Percentiles rank a stretch among this genome's conserved stretches.
Evolutionary conservation across 2,329 filamentous ascomycete species (phyloP).

Genomic region (Echinosphaeria canescens): DNA sequence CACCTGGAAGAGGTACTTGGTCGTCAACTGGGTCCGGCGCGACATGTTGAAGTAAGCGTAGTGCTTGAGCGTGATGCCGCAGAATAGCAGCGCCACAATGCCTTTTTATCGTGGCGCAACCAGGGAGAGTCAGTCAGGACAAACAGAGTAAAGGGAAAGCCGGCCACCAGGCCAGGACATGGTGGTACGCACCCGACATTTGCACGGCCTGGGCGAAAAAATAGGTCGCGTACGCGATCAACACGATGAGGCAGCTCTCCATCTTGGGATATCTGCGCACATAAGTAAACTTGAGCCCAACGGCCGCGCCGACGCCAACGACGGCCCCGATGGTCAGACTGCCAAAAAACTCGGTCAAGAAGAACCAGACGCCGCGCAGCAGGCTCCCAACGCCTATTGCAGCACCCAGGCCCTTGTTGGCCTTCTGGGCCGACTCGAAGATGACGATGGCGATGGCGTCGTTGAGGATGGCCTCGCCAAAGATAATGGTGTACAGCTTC

Average conservation of each 20-base stretch:
- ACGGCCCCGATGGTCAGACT: constrained; percentile 76
- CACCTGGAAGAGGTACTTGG: constrained; percentile 93
- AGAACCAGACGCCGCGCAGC: constrained; percentile 82
- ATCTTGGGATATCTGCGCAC: constrained; percentile 87
- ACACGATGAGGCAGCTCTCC: constrained; percentile 81
- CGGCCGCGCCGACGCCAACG: constrained; percentile 69
- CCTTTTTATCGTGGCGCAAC: too few species aligned
- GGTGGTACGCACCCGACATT: constrained; percentile 57
- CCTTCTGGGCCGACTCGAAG: constrained; percentile 92
- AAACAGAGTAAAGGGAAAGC: constrained; percentile 2
- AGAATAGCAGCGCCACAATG: constrained; percentile 92
- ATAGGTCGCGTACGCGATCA: constrained; percentile 92
- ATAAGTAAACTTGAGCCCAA: constrained; percentile 86
- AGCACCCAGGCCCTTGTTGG: constrained; percentile 43
- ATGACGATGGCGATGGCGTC: constrained; percentile 97
- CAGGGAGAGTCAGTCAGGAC: too few species aligned
- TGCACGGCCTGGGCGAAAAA: constrained; percentile 94
- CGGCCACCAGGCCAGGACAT: not conserved
- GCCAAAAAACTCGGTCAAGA: constrained; percentile 90
- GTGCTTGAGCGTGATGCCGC: constrained; percentile 94
- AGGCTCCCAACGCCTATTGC: constrained; percentile 62
- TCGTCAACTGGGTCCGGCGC: constrained; percentile 85
- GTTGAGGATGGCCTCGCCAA: constrained; percentile 94
- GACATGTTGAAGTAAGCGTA: constrained; percentile 99
- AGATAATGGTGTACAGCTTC: constrained; percentile 96